Evolutionary conservation across 352 stramenopile genomes (phyloP), one percentile per base, ranked within the genome.

Genomic region (Phytophthora vignae): DNA sequence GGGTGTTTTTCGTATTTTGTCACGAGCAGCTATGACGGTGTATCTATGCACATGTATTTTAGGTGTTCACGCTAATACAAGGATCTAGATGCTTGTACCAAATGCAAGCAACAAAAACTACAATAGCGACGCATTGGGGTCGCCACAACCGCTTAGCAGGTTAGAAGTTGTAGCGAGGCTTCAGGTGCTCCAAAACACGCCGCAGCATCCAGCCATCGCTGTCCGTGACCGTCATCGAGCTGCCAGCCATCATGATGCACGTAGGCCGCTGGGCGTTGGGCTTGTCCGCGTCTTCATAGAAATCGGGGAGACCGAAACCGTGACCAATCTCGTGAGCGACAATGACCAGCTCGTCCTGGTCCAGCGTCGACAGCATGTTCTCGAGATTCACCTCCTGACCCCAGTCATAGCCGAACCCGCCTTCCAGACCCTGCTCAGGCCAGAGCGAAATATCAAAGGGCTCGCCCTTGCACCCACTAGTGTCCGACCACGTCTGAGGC

Each of bases 251-350:
- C 68, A 71, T 71, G 40, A 76, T 54, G 14, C 49, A 64, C 2
- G 55, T 69, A 0, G 60, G 54, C 21, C 57, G 61, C 40, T 68
- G 8, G 2, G 22, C 36, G 11, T 58, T 49, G 9, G 62, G 62
- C 27, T 66, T 53, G 22, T 70, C 56, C 2, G 42, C 17, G 8
- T 44, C 17, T 15, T 64, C 56, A 50, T 76, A 67, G 15, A 71
- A 64, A n/a, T 71, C 64, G 0, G 55, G 55, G 1, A 65, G 48
- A 25, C 64, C 64, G 55, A 71, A 76, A 14, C 67, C 67, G 44
- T 69, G 67, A 21, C 76, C 73, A 5, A 81, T 81, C 52, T 81
- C 70, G 48, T 81, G 74, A 1, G 74, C 50, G 25, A 81, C 70
- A 19, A 81, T 78, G 17, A 67, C 50, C 4, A 73, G 68, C 17